Evolutionary conservation across 495 filamentous ascomycete species (phyloP).

Genomic region (Astrothelium macrocarpum): DNA sequence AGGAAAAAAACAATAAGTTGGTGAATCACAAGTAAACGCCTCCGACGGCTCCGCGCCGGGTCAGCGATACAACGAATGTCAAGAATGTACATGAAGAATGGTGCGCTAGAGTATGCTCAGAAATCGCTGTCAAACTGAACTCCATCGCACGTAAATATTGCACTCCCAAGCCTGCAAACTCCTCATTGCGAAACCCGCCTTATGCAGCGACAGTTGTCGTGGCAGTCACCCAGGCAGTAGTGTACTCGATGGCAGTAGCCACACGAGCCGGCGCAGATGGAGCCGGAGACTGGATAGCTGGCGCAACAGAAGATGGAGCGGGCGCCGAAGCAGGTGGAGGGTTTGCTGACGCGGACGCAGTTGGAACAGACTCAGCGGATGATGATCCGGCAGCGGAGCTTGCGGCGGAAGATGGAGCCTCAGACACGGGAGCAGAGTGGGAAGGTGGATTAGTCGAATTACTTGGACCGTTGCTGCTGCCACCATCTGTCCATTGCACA

Average conservation of each 20-base stretch:
- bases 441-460: background rate
- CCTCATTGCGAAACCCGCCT: background rate
- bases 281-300: background rate
- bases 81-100: conserved; percentile 6
- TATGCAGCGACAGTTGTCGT: background rate
- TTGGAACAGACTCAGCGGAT: background rate
- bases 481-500: background rate
- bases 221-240: background rate
- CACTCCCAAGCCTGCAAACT: background rate
- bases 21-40: background rate
- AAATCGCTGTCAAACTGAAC: background rate
- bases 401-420: background rate
- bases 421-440: background rate
- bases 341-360: background rate
- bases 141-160: background rate
- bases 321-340: background rate
- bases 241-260: background rate
- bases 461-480: background rate
- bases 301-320: background rate
- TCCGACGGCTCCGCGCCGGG: background rate
- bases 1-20: background rate
- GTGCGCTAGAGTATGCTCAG: background rate
- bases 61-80: background rate
- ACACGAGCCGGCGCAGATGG: background rate
- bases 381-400: background rate